Base-by-base conservation (phyloP, 164 flowering plant species). In the Nymphaea colorata region DNA sequence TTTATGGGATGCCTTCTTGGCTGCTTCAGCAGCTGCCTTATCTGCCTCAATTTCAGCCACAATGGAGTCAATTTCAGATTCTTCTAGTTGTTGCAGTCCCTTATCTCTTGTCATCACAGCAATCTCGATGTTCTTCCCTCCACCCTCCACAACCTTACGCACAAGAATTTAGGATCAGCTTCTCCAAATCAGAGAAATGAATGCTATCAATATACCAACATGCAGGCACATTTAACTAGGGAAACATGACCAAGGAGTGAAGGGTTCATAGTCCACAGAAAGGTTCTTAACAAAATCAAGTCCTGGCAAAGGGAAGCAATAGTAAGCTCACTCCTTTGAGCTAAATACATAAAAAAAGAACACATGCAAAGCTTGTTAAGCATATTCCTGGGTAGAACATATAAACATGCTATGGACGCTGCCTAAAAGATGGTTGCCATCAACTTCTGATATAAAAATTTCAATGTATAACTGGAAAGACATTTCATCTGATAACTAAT, bases 21-120 rank as follows among this genome's bases (percentile, higher is more conserved):
- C 95, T 72, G 97, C 97, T 80, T 94, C 98, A 7, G 95, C 97
- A 62, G 97, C 97, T 14, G 93, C 97, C 69, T 94, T 94, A 78
- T 94, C 98, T 7, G 89, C 95, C 79, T 94, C 98, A 53, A 94
- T 94, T 70, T 94, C 98, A 3, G 93, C 91, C 71, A 94, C 98
- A 75, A 88, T 83, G 61, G 86, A 84, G 78, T 94, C 97, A 65
- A 94, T 91, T 72, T 94, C 98, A 65, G 93, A 81, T 79, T 94
- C 98, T n/a, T 94, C 98, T 14, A 91, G 87, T 72, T 94, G 95
- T 7, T 79, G 78, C 71, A 91, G 79, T 16, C 96, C 96, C 70
- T 82, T 77, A 47, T 88, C 96, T 74, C 72, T 90, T 43, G 89
- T 88, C 97, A 94, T 87, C 62, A 87, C 93, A 72, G 95, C 98